These are phyloP conservation scores for Xylariaceae sp. DNA, from an alignment of 2,329 filamentous ascomycete genomes.

Conservation along the genomic window DNA sequence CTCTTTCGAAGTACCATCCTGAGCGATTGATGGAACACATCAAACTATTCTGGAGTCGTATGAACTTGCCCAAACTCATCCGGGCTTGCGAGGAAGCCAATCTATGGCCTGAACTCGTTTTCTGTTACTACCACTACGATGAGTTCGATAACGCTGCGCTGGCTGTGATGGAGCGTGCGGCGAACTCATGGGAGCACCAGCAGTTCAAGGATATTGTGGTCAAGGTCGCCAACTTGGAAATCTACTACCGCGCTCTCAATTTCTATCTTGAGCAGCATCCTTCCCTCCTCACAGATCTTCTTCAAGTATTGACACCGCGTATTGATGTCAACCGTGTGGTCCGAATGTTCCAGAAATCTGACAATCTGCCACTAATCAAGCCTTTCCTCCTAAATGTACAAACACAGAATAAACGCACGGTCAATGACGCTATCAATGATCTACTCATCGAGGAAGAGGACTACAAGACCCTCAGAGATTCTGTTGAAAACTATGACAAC, in stretches of 20 bases:
- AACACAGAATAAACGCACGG: constrained; percentile 93
- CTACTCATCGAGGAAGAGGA: constrained; percentile 97
- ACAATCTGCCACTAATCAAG: constrained; percentile 97
- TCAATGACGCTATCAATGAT: constrained; percentile 98
- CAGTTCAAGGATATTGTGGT: constrained; percentile 98
- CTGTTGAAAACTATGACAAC: constrained; percentile 98
- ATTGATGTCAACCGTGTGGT: constrained; percentile 99
- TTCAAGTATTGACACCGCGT: constrained; percentile 85
- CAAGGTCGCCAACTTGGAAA: constrained; percentile 97
- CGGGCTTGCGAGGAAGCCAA: constrained; percentile 89
- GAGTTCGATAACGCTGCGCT: constrained; percentile 97
- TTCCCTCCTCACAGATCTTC: constrained; percentile 87
- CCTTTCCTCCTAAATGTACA: constrained; percentile 97
- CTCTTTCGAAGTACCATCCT: constrained; percentile 89
- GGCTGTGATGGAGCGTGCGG: constrained; percentile 94
- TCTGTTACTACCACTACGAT: constrained; percentile 97
- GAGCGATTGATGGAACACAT: constrained; percentile 98
- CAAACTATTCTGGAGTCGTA: constrained; percentile 95
- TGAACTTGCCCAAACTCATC: constrained; percentile 98
- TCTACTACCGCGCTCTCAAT: constrained; percentile 95
- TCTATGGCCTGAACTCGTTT: constrained; percentile 95
- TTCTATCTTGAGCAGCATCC: constrained; percentile 98
- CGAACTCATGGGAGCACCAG: constrained; percentile 98
- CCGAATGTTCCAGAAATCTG: constrained; percentile 96
- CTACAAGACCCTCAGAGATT: constrained; percentile 97